phyloP scores from a whole-genome alignment of 2,329 filamentous ascomycete genomes.

The Cordyceps tenuipes region DNA sequence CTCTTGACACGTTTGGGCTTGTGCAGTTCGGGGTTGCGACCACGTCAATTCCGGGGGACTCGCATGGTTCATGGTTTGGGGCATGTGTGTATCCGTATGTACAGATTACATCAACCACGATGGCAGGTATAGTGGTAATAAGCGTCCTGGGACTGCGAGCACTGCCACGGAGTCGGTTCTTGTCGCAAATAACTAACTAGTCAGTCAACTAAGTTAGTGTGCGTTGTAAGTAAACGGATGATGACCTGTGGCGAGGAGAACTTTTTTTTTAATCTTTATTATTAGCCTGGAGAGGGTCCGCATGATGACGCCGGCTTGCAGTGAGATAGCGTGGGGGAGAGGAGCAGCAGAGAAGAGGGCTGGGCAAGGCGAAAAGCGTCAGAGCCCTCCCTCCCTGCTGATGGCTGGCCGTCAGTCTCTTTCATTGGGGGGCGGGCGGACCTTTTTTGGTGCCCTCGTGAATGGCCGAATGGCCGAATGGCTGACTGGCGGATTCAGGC shows the following conservation, averaged over 20 bases:
- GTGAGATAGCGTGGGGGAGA: slow-evolving; percentile 1
- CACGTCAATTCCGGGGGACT: neutral
- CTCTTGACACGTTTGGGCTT: neutral
- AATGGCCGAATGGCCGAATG: neutral
- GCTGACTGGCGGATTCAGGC: neutral
- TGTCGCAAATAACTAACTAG: neutral
- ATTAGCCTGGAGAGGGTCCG: slow-evolving; percentile 1
- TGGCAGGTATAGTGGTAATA: neutral
- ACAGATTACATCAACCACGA: neutral
- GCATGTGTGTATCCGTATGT: too few relatives aligned
- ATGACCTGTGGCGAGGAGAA: neutral
- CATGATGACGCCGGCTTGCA: slow-evolving; percentile 10
- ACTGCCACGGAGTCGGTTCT: neutral
- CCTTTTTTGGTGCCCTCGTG: neutral
- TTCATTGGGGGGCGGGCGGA: neutral
- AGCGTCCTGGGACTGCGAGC: neutral
- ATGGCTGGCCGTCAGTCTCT: neutral
- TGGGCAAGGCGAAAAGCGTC: neutral
- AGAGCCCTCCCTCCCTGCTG: neutral
- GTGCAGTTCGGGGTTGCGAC: neutral
- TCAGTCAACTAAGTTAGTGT: neutral
- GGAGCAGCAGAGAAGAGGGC: neutral
- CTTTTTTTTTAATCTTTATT: neutral
- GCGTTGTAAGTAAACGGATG: too few relatives aligned
- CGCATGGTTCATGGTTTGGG: neutral